phyloP scores from a whole-genome alignment of 352 stramenopile species.

The Phytopythium boreale region DNA sequence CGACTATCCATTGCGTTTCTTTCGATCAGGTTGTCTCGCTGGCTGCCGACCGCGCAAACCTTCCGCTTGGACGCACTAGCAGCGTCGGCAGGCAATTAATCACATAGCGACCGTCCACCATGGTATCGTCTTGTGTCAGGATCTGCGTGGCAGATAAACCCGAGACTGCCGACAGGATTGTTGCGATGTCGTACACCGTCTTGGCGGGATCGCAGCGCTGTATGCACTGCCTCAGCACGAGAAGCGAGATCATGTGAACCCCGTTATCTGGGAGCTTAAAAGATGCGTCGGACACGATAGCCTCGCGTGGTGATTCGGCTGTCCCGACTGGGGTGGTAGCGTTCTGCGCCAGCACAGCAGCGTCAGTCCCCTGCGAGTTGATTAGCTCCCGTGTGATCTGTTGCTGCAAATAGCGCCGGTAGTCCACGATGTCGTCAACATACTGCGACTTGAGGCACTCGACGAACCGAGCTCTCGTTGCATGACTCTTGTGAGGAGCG shows the following conservation, averaged over 20 bases:
- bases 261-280: neutral
- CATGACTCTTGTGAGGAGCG: no score
- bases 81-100: constrained; percentile 39
- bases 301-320: neutral
- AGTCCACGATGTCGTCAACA: constrained; percentile 58
- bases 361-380: neutral
- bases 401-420: constrained; percentile 36
- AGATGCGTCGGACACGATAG: neutral
- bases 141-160: constrained; percentile 45
- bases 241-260: constrained; percentile 47
- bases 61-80: constrained; percentile 42
- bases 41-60: neutral
- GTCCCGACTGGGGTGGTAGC: neutral
- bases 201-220: constrained; percentile 47
- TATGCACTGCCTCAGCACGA: constrained; percentile 34
- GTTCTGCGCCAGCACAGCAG: neutral
- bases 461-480: constrained; percentile 10
- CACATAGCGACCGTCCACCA: constrained; percentile 42
- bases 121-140: constrained; percentile 56
- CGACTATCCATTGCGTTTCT: neutral
- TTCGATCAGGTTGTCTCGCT: neutral
- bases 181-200: constrained; percentile 49
- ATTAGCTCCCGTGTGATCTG: constrained; percentile 25
- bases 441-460: constrained; percentile 55
- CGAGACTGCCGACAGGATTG: constrained; percentile 26